A percentile compares a stretch with the other conserved stretches of the same genome.
phyloP scores from a whole-genome alignment of 2,329 filamentous ascomycete genomes.

The Penicillium sp. region DNA sequence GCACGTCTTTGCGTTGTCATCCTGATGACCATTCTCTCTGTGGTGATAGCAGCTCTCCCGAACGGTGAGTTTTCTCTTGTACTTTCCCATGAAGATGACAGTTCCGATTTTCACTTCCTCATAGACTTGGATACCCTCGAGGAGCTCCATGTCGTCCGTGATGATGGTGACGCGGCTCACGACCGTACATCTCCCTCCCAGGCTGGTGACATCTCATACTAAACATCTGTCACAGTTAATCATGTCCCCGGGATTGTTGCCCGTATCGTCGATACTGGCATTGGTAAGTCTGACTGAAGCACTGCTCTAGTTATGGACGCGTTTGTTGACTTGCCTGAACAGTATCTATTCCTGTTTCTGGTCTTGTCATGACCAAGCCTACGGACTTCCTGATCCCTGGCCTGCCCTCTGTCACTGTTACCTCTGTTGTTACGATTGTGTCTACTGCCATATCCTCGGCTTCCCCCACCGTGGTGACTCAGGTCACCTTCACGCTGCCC shows the following conservation, averaged over 20 bases:
- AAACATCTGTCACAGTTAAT: slow-evolving; percentile 5
- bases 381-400: neutral
- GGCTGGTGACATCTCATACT: neutral
- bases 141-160: neutral
- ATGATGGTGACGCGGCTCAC: neutral
- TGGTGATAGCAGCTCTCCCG: slow-evolving; percentile 14
- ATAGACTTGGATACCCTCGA: neutral
- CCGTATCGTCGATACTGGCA: neutral
- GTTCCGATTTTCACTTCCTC: neutral
- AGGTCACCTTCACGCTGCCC: neutral
- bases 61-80: slow-evolving; percentile 18
- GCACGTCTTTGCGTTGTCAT: slow-evolving; percentile 15
- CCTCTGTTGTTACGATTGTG: neutral
- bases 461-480: neutral
- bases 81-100: no score
- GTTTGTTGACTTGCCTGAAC: neutral
- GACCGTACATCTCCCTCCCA: neutral
- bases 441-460: neutral
- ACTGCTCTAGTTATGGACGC: neutral
- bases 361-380: neutral
- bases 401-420: neutral
- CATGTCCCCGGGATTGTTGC: neutral
- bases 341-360: neutral
- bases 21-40: slow-evolving; percentile 21
- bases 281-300: slow-evolving; percentile 2